Evolutionary conservation across 345 rosid genomes (phyloP).

Genomic region (Brassica cretica): DNA sequence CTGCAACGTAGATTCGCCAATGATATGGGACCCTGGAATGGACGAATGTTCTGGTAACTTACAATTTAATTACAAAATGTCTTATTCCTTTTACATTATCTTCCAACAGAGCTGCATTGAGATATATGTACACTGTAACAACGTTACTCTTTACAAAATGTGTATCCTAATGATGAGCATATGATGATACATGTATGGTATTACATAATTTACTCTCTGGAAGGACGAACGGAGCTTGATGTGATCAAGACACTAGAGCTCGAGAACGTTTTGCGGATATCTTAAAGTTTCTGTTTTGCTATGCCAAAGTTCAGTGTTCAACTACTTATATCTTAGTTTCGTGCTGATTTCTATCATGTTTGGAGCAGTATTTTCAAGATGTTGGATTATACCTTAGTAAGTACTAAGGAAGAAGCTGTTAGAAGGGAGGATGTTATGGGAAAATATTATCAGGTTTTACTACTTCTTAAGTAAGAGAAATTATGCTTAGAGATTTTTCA

Average conservation of each 20-base stretch:
- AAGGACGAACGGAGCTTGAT: not conserved
- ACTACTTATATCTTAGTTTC: not conserved
- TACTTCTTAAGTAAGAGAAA: not conserved
- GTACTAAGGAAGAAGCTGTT: conserved; percentile 65
- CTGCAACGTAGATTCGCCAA: conserved; percentile 24
- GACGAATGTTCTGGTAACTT: conserved; percentile 34
- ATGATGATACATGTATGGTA: too few relatives aligned
- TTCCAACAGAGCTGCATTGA: too few relatives aligned
- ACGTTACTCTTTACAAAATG: not conserved
- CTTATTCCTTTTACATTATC: too few relatives aligned
- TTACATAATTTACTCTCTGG: not conserved
- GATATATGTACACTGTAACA: not conserved
- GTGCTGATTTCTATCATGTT: conserved; percentile 25
- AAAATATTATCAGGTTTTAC: conserved; percentile 82
- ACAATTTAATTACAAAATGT: not conserved
- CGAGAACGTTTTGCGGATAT: not conserved
- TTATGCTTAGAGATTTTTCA: conserved; percentile 2
- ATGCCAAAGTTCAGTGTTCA: not conserved
- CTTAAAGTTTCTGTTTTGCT: too few relatives aligned
- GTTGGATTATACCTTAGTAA: conserved; percentile 78
- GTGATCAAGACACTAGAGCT: not conserved
- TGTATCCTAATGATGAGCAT: not conserved
- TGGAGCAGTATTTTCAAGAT: conserved; percentile 67
- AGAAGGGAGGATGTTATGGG: conserved; percentile 95
- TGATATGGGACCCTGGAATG: conserved; percentile 27